Base-by-base conservation (phyloP, 2,329 filamentous ascomycete genomes). In the Fusarium ramigenum region DNA sequence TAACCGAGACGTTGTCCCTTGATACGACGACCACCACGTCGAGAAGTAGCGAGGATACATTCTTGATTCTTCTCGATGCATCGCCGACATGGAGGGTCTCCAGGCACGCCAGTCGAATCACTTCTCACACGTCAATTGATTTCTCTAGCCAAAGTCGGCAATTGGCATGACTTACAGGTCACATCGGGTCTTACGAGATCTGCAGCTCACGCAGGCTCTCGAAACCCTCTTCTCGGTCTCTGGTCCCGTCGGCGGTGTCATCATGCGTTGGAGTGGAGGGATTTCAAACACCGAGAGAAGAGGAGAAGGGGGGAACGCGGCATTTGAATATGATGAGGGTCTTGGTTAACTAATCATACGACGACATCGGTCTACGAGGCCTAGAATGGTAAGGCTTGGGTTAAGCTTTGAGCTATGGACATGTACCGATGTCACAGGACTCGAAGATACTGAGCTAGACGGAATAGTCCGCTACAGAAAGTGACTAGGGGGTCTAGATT, bases 31-130 rank as follows among this genome's bases (percentile, higher is more conserved):
- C 83, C 82, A 18, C 83, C 82, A 21, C 83, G 79, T 36, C 79
- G 78, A 16, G 83, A 84, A 9, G 81, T 83, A n/a, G 82, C 82
- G 36, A 84, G 76, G 19, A 84, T 77, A 57, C 83, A 84, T 64
- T 84, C 79, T 43, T 80, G 79, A 56, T 79, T 70, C 52, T 83
- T 80, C 50, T 83, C 79, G 49, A 81, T 73, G 59, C 83, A 84
- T 58, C 82, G 77, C 23, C 81, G 79, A 64, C 83, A 84, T 5
- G 82, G 83, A 9, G 80, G 80, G 18, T 74, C 69, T 18, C 80
- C 80, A 23, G 82, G 80, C n/a, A 76, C 76, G 30, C 81, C 82
- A 39, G 77, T 81, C 4, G 77, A 75, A 57, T 81, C 80, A 32
- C 80, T 82, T 39, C 16, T 5, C 16, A 39, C 28, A 32, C n/a